Conservation (phyloP, 371 early-diverging fungal genomes). For the Encephalitozoon intestinalis region DNA sequence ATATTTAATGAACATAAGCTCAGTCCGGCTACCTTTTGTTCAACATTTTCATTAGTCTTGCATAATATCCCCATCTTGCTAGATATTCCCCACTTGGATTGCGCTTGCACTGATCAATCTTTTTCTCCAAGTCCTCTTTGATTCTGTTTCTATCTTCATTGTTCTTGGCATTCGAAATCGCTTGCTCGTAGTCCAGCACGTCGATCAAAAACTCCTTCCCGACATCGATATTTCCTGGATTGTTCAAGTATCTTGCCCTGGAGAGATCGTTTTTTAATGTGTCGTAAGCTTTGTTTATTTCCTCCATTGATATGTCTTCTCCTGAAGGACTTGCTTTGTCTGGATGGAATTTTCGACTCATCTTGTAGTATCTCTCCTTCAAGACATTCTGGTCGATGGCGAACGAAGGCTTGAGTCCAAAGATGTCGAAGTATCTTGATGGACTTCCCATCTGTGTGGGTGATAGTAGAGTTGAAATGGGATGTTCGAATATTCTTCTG, state of each 20-base stretch:
- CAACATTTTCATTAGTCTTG: conserved; percentile 33
- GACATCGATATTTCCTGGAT: background rate
- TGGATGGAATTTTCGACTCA: conserved; percentile 39
- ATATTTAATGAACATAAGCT: background rate
- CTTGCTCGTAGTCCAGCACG: conserved; percentile 43
- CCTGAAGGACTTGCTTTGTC: background rate
- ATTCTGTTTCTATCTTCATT: conserved; percentile 3
- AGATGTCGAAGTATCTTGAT: conserved; percentile 14
- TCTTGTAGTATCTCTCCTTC: conserved; percentile 38
- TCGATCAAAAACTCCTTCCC: conserved; percentile 24
- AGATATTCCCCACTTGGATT: conserved; percentile 28
- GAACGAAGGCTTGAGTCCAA: conserved; percentile 29
- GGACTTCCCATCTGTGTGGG: conserved; percentile 8
- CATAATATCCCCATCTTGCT: conserved; percentile 49
- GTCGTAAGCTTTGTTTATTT: conserved; percentile 45
- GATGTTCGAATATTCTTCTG: background rate
- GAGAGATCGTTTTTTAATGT: conserved; percentile 51
- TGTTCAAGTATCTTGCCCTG: conserved; percentile 38
- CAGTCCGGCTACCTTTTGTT: background rate
- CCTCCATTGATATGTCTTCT: background rate
- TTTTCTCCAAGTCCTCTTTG: background rate
- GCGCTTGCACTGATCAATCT: conserved; percentile 45
- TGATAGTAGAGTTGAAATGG: background rate
- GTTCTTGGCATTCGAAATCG: background rate
- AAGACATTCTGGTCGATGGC: conserved; percentile 38